phyloP scores from a whole-genome alignment of 345 rosid species.

The Eucalyptus pauciflora region DNA sequence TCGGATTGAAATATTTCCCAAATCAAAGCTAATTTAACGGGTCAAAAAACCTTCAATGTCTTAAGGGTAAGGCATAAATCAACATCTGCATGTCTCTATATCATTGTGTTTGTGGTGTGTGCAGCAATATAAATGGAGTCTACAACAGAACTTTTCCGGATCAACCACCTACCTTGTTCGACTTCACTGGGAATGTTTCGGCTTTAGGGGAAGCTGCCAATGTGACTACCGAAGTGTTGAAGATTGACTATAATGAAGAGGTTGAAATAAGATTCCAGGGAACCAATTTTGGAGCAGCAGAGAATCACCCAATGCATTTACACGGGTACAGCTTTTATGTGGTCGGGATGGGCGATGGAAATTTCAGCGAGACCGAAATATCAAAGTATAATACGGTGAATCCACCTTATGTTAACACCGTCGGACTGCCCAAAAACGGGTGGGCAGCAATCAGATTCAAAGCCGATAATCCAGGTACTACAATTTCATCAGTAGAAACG shows the following conservation, averaged over 20 bases:
- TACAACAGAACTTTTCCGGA: background rate
- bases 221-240: background rate
- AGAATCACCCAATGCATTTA: background rate
- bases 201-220: background rate
- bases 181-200: background rate
- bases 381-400: background rate
- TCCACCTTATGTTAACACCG: background rate
- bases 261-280: background rate
- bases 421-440: background rate
- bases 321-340: background rate
- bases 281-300: background rate
- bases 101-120: background rate
- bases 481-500: background rate
- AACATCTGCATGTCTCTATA: background rate
- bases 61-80: too few species aligned
- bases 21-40: background rate
- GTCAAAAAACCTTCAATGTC: too few species aligned
- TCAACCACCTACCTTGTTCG: background rate
- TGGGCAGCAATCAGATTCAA: background rate
- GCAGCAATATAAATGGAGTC: background rate
- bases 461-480: background rate
- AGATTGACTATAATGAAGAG: background rate
- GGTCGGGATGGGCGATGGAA: background rate
- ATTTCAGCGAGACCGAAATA: background rate
- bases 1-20: background rate